Conservation (phyloP, 2,329 filamentous ascomycete genomes). For the Fusarium graminum region DNA sequence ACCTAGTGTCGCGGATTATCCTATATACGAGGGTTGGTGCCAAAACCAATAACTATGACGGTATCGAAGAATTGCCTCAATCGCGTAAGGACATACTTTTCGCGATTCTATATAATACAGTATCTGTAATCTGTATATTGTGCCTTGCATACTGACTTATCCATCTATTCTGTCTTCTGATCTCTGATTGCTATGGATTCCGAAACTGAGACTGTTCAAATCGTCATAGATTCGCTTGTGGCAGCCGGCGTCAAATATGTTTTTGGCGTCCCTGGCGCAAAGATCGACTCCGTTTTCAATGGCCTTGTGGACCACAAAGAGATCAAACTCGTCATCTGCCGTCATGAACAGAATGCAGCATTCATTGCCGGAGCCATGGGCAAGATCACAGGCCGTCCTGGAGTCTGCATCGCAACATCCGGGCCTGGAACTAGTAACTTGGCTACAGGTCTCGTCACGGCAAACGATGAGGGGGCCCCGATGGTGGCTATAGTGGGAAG, state of each 20-base stretch:
- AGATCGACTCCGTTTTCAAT: conserved; percentile 1
- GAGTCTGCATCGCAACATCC: conserved; percentile 1
- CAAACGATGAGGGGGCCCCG: background rate
- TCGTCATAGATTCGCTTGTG: background rate
- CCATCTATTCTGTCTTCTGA: no score
- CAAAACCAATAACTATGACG: no score
- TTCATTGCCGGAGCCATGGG: background rate
- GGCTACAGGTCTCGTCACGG: background rate
- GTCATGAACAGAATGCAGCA: background rate
- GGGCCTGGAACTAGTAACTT: background rate
- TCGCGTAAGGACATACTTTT: no score
- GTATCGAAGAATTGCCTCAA: no score
- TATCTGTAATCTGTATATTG: no score
- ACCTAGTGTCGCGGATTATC: no score
- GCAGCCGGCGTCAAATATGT: conserved; percentile 1
- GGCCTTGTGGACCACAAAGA: background rate
- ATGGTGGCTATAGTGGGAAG: conserved; percentile 2
- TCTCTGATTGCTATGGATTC: background rate
- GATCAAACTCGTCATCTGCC: background rate
- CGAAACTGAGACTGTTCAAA: background rate
- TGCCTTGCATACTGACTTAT: no score
- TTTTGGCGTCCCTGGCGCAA: background rate
- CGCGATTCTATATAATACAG: no score
- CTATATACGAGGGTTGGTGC: no score
- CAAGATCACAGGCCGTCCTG: background rate